Conservation (phyloP, 352 stramenopile species). For the Hyaloperonospora brassicae region DNA sequence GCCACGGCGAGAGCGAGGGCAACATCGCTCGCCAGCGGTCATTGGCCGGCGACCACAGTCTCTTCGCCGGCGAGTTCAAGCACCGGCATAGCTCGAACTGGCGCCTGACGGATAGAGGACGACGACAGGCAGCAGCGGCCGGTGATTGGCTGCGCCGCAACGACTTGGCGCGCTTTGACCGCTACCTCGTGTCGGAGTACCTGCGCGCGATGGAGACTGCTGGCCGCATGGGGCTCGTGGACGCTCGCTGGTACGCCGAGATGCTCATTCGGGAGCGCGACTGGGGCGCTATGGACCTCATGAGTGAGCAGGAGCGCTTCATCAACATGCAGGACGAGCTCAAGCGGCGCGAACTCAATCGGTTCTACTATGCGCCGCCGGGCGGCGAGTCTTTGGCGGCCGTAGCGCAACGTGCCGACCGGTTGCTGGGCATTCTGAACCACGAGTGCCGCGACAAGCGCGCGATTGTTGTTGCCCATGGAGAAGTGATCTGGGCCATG, state of each 20-base stretch:
- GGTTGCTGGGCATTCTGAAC: conserved; percentile 68
- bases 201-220: conserved; percentile 82
- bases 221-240: conserved; percentile 61
- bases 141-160: conserved; percentile 81
- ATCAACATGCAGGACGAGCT: conserved; percentile 86
- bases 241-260: conserved; percentile 77
- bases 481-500: conserved; percentile 88
- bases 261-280: conserved; percentile 85
- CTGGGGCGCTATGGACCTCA: conserved; percentile 86
- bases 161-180: conserved; percentile 69
- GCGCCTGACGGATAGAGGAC: conserved; percentile 78
- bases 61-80: conserved; percentile 84
- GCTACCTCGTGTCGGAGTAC: conserved; percentile 84
- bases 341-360: conserved; percentile 67
- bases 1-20: conserved; percentile 84
- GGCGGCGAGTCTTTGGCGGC: conserved; percentile 77
- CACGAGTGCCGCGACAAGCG: conserved; percentile 71
- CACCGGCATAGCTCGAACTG: conserved; percentile 85
- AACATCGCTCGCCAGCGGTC: conserved; percentile 81
- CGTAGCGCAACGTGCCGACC: conserved; percentile 76
- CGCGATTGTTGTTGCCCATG: conserved; percentile 81
- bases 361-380: conserved; percentile 82
- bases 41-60: conserved; percentile 73
- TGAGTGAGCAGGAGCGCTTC: conserved; percentile 82
- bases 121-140: conserved; percentile 57